Evolutionary conservation across 2,329 filamentous ascomycete genomes (phyloP).

Genomic region (Achaetomium macrosporum): DNA sequence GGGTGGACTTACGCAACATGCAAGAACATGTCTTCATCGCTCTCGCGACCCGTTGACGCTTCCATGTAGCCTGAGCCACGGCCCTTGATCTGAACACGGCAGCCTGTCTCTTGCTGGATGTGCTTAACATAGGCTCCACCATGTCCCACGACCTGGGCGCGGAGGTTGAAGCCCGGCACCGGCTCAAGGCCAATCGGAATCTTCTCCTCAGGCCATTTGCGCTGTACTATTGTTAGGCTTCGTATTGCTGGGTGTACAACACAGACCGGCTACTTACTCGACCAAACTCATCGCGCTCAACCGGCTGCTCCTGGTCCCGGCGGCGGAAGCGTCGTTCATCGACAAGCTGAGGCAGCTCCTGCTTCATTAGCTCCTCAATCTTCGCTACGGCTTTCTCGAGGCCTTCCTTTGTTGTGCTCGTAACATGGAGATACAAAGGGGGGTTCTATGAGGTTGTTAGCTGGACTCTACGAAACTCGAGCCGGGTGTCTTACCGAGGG

Average conservation of each 20-base stretch:
- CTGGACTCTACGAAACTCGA: not conserved
- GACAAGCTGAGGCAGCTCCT: conserved; percentile 90
- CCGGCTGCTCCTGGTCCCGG: conserved; percentile 53
- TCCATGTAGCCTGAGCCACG: conserved; percentile 93
- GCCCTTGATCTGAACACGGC: conserved; percentile 96
- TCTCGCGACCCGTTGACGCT: conserved; percentile 78
- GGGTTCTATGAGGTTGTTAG: conserved; percentile 58
- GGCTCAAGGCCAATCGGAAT: conserved; percentile 89
- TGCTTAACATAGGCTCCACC: conserved; percentile 96
- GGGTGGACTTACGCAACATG: conserved; percentile 72
- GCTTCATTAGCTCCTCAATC: conserved; percentile 92
- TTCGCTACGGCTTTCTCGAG: conserved; percentile 80
- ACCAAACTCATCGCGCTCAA: conserved; percentile 87
- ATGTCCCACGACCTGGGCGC: conserved; percentile 91
- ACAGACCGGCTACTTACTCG: conserved; percentile 51
- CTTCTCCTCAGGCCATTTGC: conserved; percentile 98
- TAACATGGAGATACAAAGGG: conserved; percentile 90
- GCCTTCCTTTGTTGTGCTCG: conserved; percentile 86
- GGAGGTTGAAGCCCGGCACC: conserved; percentile 88
- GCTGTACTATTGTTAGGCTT: conserved; percentile 44
- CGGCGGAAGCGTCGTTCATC: conserved; percentile 55
- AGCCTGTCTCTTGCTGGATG: conserved; percentile 91
- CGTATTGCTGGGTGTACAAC: conserved; percentile 11
- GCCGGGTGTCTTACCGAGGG: conserved; percentile 63
- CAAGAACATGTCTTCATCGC: conserved; percentile 93